A percentile compares a stretch with the other conserved stretches of the same genome.
These are phyloP conservation scores for Inosperma sp. DNA, from an alignment of 768 basidiomycete species.

Conservation along the genomic window DNA sequence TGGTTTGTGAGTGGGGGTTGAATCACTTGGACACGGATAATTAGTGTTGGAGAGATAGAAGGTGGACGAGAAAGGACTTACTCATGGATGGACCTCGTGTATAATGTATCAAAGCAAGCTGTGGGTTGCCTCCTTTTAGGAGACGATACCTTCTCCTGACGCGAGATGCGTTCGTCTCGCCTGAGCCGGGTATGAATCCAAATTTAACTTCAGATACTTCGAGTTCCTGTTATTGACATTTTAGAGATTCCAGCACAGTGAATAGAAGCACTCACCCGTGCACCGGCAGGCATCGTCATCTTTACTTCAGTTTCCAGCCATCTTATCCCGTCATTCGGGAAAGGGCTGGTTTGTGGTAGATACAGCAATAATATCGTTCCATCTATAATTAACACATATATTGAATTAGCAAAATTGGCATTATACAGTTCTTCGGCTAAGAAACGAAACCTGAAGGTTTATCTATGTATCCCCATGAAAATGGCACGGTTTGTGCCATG, in stretches of 20 bases:
- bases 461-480: constrained; percentile 72
- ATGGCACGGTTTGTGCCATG: constrained; percentile 56
- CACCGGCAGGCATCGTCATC: constrained; percentile 47
- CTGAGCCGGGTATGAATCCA: constrained; percentile 68
- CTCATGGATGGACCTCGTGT: constrained; percentile 57
- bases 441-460: constrained; percentile 59
- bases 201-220: constrained; percentile 70
- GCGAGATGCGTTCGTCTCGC: constrained; percentile 62
- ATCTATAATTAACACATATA: constrained; percentile 31
- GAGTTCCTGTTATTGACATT: constrained; percentile 53
- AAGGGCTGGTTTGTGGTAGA: constrained; percentile 51
- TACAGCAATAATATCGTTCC: constrained; percentile 49
- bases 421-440: neutral
- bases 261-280: constrained; percentile 46
- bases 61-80: constrained; percentile 36
- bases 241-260: neutral
- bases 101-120: constrained; percentile 75
- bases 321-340: constrained; percentile 74
- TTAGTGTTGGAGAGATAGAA: constrained; percentile 10
- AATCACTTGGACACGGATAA: constrained; percentile 43
- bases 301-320: constrained; percentile 71
- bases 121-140: constrained; percentile 65
- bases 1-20: constrained; percentile 52
- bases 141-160: constrained; percentile 69
- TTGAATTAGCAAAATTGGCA: neutral